These are phyloP conservation scores for Sugiyamaella paludigena DNA, from an alignment of 1,139 yeast species.

Conservation along the genomic window DNA sequence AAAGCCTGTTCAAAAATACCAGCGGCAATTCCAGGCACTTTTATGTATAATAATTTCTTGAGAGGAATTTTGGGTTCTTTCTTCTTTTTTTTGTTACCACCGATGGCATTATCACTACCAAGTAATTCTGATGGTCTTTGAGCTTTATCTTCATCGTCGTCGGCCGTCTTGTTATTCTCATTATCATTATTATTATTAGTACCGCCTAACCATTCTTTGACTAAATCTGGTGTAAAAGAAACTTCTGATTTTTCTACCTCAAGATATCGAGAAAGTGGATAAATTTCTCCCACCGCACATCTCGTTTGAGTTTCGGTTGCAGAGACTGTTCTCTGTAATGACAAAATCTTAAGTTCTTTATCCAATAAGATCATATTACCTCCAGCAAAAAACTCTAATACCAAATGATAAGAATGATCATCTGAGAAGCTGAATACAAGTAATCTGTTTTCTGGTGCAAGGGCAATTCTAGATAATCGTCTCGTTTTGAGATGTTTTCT, in stretches of 20 bases:
- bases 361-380: slow-evolving; percentile 85
- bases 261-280: slow-evolving; percentile 44
- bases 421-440: slow-evolving; percentile 79
- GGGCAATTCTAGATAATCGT: slow-evolving; percentile 68
- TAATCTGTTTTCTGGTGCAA: slow-evolving; percentile 75
- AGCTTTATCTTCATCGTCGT: slow-evolving; percentile 15
- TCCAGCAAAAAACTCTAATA: slow-evolving; percentile 89
- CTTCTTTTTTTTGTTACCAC: slow-evolving; percentile 7
- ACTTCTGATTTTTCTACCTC: slow-evolving; percentile 5
- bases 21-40: slow-evolving; percentile 72
- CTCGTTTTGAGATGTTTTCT: slow-evolving; percentile 83
- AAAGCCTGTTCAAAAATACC: slow-evolving; percentile 68
- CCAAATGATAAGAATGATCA: slow-evolving; percentile 67
- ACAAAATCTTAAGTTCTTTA: slow-evolving; percentile 60
- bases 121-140: slow-evolving; percentile 5
- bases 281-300: slow-evolving; percentile 66
- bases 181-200: neutral
- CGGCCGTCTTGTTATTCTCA: neutral
- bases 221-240: slow-evolving; percentile 13
- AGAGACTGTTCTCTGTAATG: slow-evolving; percentile 74
- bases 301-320: slow-evolving; percentile 41
- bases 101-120: neutral
- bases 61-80: slow-evolving; percentile 58
- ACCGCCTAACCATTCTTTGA: slow-evolving; percentile 21
- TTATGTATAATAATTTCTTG: slow-evolving; percentile 66